These are phyloP conservation scores for Hanseniaspora taiwanica DNA, from an alignment of 805 yeast genomes.

Conservation along the genomic window DNA sequence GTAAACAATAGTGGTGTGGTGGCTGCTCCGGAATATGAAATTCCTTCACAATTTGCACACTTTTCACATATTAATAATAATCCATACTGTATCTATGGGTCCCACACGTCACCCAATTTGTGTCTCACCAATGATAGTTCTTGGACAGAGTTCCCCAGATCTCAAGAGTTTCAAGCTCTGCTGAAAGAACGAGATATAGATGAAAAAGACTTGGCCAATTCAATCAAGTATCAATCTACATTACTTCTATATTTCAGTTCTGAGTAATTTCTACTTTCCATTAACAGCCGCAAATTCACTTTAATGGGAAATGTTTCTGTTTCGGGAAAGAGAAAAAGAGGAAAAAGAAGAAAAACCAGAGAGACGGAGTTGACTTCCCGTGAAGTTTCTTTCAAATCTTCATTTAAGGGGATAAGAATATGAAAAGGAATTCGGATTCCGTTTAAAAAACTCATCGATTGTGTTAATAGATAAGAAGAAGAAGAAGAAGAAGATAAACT, in stretches of 20 bases:
- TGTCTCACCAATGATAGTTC: neutral
- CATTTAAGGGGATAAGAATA: neutral
- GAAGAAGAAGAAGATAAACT: neutral
- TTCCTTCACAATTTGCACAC: too few relatives aligned
- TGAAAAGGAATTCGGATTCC: neutral
- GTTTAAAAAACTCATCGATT: neutral
- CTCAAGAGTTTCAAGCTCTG: neutral
- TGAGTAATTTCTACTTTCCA: too few relatives aligned
- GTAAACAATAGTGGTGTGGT: neutral
- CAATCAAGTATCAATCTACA: neutral
- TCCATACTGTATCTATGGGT: too few relatives aligned
- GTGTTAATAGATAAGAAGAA: neutral
- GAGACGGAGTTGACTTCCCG: conserved; percentile 1
- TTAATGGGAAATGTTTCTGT: too few relatives aligned
- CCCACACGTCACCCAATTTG: too few relatives aligned
- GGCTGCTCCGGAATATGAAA: neutral
- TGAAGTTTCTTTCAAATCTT: neutral
- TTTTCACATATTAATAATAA: too few relatives aligned
- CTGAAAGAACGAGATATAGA: neutral
- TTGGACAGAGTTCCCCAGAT: neutral
- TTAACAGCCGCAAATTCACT: too few relatives aligned
- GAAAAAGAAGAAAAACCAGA: neutral
- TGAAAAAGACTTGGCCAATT: neutral
- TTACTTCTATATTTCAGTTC: neutral
- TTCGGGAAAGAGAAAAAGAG: neutral